A percentile compares a stretch with the other conserved stretches of the same genome.
Conservation (phyloP, 371 early-diverging fungal genomes). For the Syncephalastrum sp. region DNA sequence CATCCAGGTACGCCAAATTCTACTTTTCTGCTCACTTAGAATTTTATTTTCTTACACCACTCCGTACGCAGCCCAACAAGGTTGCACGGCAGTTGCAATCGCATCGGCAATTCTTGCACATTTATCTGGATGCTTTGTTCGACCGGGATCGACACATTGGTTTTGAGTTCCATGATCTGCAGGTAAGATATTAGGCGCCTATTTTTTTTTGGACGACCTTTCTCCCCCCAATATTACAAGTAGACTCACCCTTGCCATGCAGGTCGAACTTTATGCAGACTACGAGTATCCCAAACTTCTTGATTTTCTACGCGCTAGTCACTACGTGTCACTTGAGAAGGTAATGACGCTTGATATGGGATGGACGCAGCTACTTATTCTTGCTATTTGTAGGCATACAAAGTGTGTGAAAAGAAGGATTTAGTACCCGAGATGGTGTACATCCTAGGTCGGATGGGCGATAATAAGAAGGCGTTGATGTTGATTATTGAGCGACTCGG, state of each 20-base stretch:
- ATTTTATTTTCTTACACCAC: not conserved
- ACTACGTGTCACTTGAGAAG: conserved; percentile 75
- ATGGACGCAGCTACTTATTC: not conserved
- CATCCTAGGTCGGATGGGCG: conserved; percentile 95
- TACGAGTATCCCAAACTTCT: conserved; percentile 76
- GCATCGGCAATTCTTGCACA: conserved; percentile 66
- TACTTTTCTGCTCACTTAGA: conserved; percentile 3
- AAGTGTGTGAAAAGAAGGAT: conserved; percentile 78
- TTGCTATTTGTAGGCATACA: conserved; percentile 64
- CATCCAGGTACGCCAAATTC: conserved; percentile 59
- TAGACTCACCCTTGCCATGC: conserved; percentile 1
- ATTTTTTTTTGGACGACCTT: conserved; percentile 1
- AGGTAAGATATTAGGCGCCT: conserved; percentile 33
- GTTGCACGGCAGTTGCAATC: conserved; percentile 68
- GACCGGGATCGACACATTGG: conserved; percentile 72
- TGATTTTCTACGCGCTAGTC: conserved; percentile 80
- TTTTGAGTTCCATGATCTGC: conserved; percentile 78
- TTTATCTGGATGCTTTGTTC: conserved; percentile 89
- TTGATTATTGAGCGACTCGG: conserved; percentile 87
- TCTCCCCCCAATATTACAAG: not conserved
- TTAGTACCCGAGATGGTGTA: conserved; percentile 95
- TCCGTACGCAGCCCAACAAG: conserved; percentile 42
- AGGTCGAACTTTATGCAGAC: conserved; percentile 90
- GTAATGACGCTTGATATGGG: conserved; percentile 20
- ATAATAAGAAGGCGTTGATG: conserved; percentile 87